A percentile compares a stretch with the other conserved stretches of the same genome.
phyloP scores from a whole-genome alignment of 164 flowering plant species.

The Pachysandra terminalis region DNA sequence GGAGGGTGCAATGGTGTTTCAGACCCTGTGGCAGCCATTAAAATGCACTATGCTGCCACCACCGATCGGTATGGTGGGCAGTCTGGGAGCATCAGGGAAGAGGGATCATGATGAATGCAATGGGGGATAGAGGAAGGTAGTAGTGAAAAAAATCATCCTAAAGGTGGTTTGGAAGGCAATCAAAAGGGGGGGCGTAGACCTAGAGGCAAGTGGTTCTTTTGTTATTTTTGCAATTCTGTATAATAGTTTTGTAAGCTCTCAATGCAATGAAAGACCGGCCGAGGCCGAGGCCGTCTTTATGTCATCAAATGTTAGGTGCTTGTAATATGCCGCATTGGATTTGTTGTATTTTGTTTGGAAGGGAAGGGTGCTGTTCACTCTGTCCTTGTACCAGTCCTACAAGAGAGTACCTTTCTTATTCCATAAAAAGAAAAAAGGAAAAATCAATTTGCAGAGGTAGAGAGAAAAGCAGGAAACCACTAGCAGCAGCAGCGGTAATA shows the following conservation, averaged over 20 bases:
- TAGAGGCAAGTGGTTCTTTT: neutral
- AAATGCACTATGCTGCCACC: slow-evolving; percentile 74
- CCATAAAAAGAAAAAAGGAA: no score
- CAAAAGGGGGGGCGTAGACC: no score
- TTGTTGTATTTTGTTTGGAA: slow-evolving; percentile 47
- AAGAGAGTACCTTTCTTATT: no score
- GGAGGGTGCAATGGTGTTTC: slow-evolving; percentile 56
- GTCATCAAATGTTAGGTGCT: slow-evolving; percentile 22
- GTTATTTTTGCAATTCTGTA: slow-evolving; percentile 42
- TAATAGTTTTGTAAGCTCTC: slow-evolving; percentile 48
- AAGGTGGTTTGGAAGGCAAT: no score
- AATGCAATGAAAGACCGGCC: slow-evolving; percentile 26
- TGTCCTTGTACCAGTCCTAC: no score
- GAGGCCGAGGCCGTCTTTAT: slow-evolving; percentile 22
- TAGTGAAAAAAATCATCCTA: slow-evolving; percentile 9
- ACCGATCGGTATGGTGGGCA: slow-evolving; percentile 40
- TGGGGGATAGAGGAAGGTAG: slow-evolving; percentile 67
- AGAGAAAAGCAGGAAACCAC: no score
- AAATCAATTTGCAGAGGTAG: no score
- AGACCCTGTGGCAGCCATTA: slow-evolving; percentile 82
- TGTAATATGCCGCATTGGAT: slow-evolving; percentile 44
- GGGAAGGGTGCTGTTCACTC: no score
- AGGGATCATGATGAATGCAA: slow-evolving; percentile 58
- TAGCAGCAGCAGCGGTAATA: no score
- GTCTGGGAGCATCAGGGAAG: slow-evolving; percentile 43